These are phyloP conservation scores for Aspergillus tamarii DNA, from an alignment of 2,329 filamentous ascomycete genomes.

Conservation along the genomic window DNA sequence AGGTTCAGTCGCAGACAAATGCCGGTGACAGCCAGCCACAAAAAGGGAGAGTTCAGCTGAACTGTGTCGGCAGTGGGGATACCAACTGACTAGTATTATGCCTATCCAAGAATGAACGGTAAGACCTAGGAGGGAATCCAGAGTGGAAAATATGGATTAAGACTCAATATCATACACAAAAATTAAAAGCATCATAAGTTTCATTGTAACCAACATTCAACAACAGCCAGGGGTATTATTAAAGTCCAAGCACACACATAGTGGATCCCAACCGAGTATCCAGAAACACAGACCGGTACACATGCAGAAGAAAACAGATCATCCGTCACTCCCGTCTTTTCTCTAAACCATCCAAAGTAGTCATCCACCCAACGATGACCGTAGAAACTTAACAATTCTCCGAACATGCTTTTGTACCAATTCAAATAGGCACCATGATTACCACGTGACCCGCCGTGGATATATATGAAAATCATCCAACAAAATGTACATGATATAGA, in stretches of 20 bases:
- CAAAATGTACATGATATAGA: slow-evolving; percentile 23
- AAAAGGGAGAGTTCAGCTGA: slow-evolving; percentile 14
- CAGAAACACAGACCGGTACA: slow-evolving; percentile 16
- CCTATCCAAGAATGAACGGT: neutral
- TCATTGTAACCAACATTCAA: slow-evolving; percentile 9
- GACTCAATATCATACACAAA: neutral
- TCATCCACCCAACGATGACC: slow-evolving; percentile 3
- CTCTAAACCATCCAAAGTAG: slow-evolving; percentile 19
- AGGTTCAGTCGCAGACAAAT: slow-evolving; percentile 9
- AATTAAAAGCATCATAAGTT: slow-evolving; percentile 1
- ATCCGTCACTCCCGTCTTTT: slow-evolving; percentile 14
- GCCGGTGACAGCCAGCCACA: slow-evolving; percentile 23
- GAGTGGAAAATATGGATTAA: neutral
- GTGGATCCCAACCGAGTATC: neutral
- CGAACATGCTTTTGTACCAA: slow-evolving; percentile 13
- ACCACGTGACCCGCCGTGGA: slow-evolving; percentile 25
- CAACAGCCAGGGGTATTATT: slow-evolving; percentile 27
- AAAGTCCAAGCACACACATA: slow-evolving; percentile 21
- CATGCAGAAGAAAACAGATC: slow-evolving; percentile 11
- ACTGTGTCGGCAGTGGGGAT: slow-evolving; percentile 5
- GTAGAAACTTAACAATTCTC: slow-evolving; percentile 2
- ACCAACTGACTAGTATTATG: neutral
- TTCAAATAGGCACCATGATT: neutral
- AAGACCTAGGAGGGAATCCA: neutral
- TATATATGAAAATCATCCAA: slow-evolving; percentile 11